A percentile compares a stretch with the other conserved stretches of the same genome.
Evolutionary conservation across 2,329 filamentous ascomycete genomes (phyloP).

Genomic region (Pseudophaeomoniella oleicola): DNA sequence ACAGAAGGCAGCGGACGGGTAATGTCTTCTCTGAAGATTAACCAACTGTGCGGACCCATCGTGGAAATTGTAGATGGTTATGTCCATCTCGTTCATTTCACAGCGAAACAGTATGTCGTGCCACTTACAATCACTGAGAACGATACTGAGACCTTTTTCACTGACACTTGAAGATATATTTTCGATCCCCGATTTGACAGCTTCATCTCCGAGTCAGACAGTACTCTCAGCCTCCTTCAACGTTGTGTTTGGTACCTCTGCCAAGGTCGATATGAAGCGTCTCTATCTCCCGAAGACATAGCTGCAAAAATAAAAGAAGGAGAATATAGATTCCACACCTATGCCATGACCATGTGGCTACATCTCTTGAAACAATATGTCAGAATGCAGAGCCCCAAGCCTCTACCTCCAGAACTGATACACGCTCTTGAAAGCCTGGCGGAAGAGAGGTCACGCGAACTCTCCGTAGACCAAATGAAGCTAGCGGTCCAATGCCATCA

Average conservation of each 20-base stretch:
- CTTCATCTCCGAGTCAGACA: background rate
- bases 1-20: background rate
- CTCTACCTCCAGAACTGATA: background rate
- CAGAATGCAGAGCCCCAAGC: background rate
- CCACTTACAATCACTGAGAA: background rate
- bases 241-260: background rate
- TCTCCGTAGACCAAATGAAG: background rate
- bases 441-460: background rate
- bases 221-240: background rate
- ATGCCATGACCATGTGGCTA: background rate
- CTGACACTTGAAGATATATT: background rate
- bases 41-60: conserved; percentile 16
- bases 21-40: conserved; percentile 5
- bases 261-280: background rate
- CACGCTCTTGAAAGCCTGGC: background rate
- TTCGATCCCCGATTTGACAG: background rate
- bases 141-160: background rate
- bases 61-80: conserved; percentile 15
- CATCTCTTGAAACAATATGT: background rate
- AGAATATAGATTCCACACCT: background rate
- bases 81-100: conserved; percentile 20
- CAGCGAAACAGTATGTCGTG: conserved; percentile 17
- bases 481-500: background rate
- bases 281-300: background rate
- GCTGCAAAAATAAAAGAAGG: background rate